Conservation (phyloP, 2,329 filamentous ascomycete genomes). For the Fusarium sp. region DNA sequence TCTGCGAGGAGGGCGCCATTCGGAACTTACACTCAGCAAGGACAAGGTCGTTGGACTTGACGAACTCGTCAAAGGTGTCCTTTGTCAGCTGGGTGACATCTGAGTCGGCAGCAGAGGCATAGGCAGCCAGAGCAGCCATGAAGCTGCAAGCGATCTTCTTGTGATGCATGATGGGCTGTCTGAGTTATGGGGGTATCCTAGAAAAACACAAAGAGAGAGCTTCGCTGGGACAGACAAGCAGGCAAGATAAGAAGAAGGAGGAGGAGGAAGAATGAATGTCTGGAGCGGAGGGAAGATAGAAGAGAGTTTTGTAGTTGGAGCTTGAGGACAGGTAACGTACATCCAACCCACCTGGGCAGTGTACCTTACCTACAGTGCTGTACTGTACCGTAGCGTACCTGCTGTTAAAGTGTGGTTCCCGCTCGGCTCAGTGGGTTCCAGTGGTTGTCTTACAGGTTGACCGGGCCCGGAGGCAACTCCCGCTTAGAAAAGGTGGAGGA, state of each 20-base stretch:
- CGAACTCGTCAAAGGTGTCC: slow-evolving; percentile 87
- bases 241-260: slow-evolving; percentile 32
- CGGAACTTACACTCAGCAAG: slow-evolving; percentile 90
- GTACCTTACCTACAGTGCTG: neutral
- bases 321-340: slow-evolving; percentile 42
- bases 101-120: slow-evolving; percentile 74
- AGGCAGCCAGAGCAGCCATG: slow-evolving; percentile 66
- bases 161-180: slow-evolving; percentile 59
- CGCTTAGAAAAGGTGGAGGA: slow-evolving; percentile 27
- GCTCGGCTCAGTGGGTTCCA: slow-evolving; percentile 9
- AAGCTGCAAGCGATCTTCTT: slow-evolving; percentile 66
- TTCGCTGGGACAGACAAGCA: slow-evolving; percentile 38
- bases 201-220: slow-evolving; percentile 38
- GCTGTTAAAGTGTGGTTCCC: slow-evolving; percentile 8
- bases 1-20: neutral
- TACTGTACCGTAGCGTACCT: slow-evolving; percentile 7
- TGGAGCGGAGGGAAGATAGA: slow-evolving; percentile 43
- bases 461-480: slow-evolving; percentile 41
- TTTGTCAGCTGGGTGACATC: slow-evolving; percentile 88
- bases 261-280: slow-evolving; percentile 33
- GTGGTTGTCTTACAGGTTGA: slow-evolving; percentile 3
- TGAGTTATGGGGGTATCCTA: slow-evolving; percentile 40
- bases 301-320: slow-evolving; percentile 54
- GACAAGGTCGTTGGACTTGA: slow-evolving; percentile 87
- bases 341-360: slow-evolving; percentile 16